These are phyloP conservation scores for Phytophthora megakarya DNA, from an alignment of 352 stramenopile genomes.

Conservation along the genomic window DNA sequence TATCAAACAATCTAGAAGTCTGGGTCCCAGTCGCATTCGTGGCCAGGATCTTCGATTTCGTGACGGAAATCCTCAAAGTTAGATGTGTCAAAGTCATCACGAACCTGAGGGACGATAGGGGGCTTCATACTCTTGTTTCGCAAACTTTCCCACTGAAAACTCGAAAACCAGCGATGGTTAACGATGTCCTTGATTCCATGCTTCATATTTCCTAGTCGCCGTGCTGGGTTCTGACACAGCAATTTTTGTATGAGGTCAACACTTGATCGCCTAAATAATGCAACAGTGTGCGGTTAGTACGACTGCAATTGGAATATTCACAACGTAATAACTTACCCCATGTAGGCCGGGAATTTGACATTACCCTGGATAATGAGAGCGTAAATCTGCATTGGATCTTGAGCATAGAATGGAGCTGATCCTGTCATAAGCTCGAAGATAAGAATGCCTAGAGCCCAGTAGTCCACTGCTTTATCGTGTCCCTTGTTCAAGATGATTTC, in stretches of 20 bases:
- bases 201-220: conserved; percentile 83
- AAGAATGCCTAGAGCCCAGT: conserved; percentile 90
- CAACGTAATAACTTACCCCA: conserved; percentile 54
- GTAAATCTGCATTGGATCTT: conserved; percentile 93
- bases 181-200: conserved; percentile 86
- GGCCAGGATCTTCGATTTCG: conserved; percentile 61
- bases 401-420: conserved; percentile 87
- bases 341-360: conserved; percentile 83
- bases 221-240: conserved; percentile 75
- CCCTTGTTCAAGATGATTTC: conserved; percentile 94
- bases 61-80: conserved; percentile 85
- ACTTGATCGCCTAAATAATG: conserved; percentile 50
- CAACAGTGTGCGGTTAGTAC: conserved; percentile 9
- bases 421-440: conserved; percentile 91
- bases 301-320: neutral
- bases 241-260: conserved; percentile 91
- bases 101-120: conserved; percentile 75
- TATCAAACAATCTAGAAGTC: conserved; percentile 55
- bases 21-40: conserved; percentile 74
- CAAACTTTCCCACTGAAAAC: conserved; percentile 71
- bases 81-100: conserved; percentile 77
- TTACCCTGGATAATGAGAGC: conserved; percentile 89
- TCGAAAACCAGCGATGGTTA: conserved; percentile 83
- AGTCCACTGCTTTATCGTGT: conserved; percentile 91
- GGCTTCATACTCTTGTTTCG: conserved; percentile 66